Conservation (phyloP, 2,329 filamentous ascomycete genomes). For the Blumeria graminis region DNA sequence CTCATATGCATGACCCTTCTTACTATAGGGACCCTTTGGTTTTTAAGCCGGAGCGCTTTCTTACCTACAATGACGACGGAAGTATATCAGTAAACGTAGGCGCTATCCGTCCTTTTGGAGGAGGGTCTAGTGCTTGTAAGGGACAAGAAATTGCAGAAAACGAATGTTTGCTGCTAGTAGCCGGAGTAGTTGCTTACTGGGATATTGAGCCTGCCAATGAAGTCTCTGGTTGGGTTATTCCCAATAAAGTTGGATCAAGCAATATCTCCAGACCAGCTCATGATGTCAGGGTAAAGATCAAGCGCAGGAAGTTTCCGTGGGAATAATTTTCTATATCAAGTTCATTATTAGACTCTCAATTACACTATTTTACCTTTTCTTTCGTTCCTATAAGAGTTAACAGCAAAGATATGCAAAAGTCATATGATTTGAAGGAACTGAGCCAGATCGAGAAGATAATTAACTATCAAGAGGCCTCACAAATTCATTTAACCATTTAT, state of each 20-base stretch:
- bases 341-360: too few relatives aligned
- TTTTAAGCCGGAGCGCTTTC: constrained; percentile 22
- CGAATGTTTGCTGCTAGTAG: constrained; percentile 24
- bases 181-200: constrained; percentile 29
- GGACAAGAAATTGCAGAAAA: constrained; percentile 25
- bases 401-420: too few relatives aligned
- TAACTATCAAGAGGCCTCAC: too few relatives aligned
- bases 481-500: too few relatives aligned
- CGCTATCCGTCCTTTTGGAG: constrained; percentile 24
- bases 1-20: constrained; percentile 19
- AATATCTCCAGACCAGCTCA: constrained; percentile 25
- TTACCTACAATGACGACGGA: constrained; percentile 17
- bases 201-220: constrained; percentile 24
- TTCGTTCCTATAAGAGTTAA: too few relatives aligned
- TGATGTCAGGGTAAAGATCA: constrained; percentile 30
- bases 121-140: constrained; percentile 21
- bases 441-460: too few relatives aligned
- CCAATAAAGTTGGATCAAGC: constrained; percentile 22
- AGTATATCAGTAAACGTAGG: constrained; percentile 17
- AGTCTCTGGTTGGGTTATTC: constrained; percentile 23
- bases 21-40: constrained; percentile 18
- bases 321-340: neutral
- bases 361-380: too few relatives aligned
- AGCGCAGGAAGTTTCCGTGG: constrained; percentile 15
- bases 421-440: too few relatives aligned